Evolutionary conservation across 1,139 yeast species (phyloP).

Genomic region (Kazachstania sp.): DNA sequence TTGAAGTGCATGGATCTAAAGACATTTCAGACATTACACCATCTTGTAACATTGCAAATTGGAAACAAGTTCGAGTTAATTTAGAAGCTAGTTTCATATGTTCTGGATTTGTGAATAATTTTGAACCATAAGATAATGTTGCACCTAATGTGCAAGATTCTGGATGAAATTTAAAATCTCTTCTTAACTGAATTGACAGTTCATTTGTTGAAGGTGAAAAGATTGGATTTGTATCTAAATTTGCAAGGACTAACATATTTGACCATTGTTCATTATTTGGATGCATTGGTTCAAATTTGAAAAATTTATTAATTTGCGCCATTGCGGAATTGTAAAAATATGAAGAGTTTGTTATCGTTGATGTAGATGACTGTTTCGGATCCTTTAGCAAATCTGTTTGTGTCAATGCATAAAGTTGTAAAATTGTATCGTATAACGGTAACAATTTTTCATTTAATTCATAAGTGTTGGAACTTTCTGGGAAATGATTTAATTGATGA

Average conservation of each 20-base stretch:
- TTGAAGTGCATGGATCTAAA: constrained; percentile 15
- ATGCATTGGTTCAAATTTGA: constrained; percentile 38
- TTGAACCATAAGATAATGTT: constrained; percentile 61
- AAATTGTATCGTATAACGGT: constrained; percentile 59
- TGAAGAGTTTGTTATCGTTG: constrained; percentile 18
- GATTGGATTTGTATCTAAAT: constrained; percentile 8
- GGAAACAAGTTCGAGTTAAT: constrained; percentile 61
- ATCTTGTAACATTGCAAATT: constrained; percentile 32
- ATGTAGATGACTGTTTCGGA: background rate
- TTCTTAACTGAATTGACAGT: constrained; percentile 21
- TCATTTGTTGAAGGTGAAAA: constrained; percentile 21
- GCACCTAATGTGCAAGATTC: constrained; percentile 71
- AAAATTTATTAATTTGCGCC: constrained; percentile 33
- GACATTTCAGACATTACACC: constrained; percentile 27
- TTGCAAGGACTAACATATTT: constrained; percentile 6
- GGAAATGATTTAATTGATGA: constrained; percentile 19
- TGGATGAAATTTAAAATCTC: constrained; percentile 39
- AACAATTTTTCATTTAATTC: constrained; percentile 7
- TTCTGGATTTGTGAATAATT: constrained; percentile 36
- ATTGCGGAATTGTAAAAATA: constrained; percentile 34
- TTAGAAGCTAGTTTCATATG: constrained; percentile 53
- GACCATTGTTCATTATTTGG: constrained; percentile 16
- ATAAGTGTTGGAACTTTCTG: constrained; percentile 8
- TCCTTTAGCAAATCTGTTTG: constrained; percentile 6
- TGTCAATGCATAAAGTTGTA: constrained; percentile 19